Evolutionary conservation across 1,284 basidiomycete genomes (phyloP), one percentile per base, ranked within the genome.

Genomic region (Ustanciosporium gigantosporum): DNA sequence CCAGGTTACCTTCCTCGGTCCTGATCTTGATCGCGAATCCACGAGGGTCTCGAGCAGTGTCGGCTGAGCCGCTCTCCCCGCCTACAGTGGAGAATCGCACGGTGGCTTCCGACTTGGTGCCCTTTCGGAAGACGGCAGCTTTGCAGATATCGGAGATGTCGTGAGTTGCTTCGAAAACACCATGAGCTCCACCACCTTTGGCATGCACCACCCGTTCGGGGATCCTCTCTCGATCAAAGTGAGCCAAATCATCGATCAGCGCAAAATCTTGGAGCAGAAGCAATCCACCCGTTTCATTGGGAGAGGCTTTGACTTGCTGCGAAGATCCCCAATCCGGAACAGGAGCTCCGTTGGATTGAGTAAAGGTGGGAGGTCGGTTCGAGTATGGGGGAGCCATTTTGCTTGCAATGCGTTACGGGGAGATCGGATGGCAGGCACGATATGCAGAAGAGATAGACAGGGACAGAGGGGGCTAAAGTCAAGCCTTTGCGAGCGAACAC

Each of bases 181-280:
- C 92, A 75, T 94, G 90, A 22, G 91, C 92, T 64, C 90, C 92
- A 6, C 46, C 51, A 31, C 79, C 80, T 47, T 79, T 78, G 41
- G 80, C 79, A 61, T 81, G 80, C 29, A 46, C 89, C 44, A 92
- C 88, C 79, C 91, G 89, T 83, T 94, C 93, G 17, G 92, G 92
- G 76, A 96, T 93, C 4, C 92, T 87, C 82, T 95, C 91, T 47
- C 90, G 86, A 80, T 90, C 89, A 74, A 94, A 93, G 83, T 93
- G 90, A 31, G 89, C 87, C 65, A 94, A 84, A 47, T 89, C 82
- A 80, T 93, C 67, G 38, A 66, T 62, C 17, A 66, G 49, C n/a
- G 44, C 32, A 44, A 65, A 65, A 46, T 71, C 68, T 49, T 71
- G 64, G 17, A 71, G 50, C 24, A 68, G 46, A 5, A 66, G 46